Conservation (phyloP, 2,329 filamentous ascomycete genomes). For the Fusarium redolens region DNA sequence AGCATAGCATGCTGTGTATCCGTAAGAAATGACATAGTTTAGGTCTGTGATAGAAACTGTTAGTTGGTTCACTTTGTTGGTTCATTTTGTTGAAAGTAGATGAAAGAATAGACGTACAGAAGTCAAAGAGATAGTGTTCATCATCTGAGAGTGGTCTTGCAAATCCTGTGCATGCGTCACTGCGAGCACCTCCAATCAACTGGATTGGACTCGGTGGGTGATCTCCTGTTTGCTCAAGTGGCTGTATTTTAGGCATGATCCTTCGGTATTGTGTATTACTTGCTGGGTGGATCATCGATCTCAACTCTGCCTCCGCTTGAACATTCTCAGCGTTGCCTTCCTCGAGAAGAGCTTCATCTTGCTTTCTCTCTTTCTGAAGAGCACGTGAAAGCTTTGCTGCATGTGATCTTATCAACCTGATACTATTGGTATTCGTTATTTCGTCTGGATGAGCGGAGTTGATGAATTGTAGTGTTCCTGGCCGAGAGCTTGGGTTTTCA, state of each 20-base stretch:
- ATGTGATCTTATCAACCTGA: slow-evolving; percentile 13
- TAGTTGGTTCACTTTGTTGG: neutral
- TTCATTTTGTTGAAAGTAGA: no score
- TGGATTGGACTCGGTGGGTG: neutral
- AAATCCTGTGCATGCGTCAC: neutral
- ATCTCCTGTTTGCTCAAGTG: neutral
- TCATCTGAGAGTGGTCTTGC: slow-evolving; percentile 13
- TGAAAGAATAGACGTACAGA: neutral
- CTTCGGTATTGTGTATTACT: neutral
- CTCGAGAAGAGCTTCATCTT: neutral
- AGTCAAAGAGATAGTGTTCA: slow-evolving; percentile 23
- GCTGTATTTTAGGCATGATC: neutral
- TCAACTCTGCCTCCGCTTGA: neutral
- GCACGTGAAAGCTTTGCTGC: neutral
- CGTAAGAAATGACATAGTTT: slow-evolving; percentile 5
- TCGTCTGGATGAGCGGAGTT: neutral
- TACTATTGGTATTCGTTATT: neutral
- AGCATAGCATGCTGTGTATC: slow-evolving; percentile 11
- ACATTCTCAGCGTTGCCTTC: neutral
- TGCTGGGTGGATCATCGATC: no score
- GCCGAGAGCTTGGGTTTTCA: neutral
- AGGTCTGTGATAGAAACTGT: neutral
- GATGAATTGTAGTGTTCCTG: slow-evolving; percentile 1
- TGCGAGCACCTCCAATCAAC: neutral
- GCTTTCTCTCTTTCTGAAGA: neutral